Base-by-base conservation (phyloP, 1,284 basidiomycete species). In the Apiotrichum gamsii region DNA sequence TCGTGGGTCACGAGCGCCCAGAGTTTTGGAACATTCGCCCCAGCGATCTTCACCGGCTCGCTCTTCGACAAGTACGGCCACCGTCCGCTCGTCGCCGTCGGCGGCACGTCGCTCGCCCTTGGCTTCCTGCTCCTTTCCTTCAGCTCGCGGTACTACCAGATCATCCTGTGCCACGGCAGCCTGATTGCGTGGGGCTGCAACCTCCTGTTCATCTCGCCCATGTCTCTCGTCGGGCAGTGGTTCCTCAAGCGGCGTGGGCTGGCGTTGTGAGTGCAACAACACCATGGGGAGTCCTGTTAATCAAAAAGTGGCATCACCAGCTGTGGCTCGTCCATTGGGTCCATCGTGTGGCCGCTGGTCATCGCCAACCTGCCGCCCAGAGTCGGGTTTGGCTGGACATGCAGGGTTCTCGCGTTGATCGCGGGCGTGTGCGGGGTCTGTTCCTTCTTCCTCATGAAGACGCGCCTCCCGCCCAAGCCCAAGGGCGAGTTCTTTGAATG, bases 321-420 rank as follows among this genome's bases (percentile, higher is more conserved):
- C 28, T 11, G 50, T 8, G 62, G 62, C 28, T 56, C 59, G 13
- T 65, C 61, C 11, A 23, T 56, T 11, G 65, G 65, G 16, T 54
- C 65, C 1, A 49, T 61, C 20, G 40, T 59, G 5, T 67, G 63
- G 63, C 65, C 63, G 5, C 16, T 61, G 8, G 45, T 67, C 9
- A 49, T 61, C 20, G 61, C 63, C 16, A 61, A 65, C 31, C 41
- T 60, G 5, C 62, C 63, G 1, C 49, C 52, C 21, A 43, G 43
- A 63, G 61, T 63, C 40, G 64, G 64, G 19, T 66, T 61, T 34
- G 51, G 46, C 1, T 66, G 64, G 64, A 62, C 62, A 1, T 45
- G 52, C 24, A 53, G 64, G 6, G 18, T 64, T 4, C 58, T 66
- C 41, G 62, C 59, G 4, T 39, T 66, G 1, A 51, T 61, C 24